These are phyloP conservation scores for Trametes pubescens DNA, from an alignment of 1,284 basidiomycete genomes.

Conservation along the genomic window DNA sequence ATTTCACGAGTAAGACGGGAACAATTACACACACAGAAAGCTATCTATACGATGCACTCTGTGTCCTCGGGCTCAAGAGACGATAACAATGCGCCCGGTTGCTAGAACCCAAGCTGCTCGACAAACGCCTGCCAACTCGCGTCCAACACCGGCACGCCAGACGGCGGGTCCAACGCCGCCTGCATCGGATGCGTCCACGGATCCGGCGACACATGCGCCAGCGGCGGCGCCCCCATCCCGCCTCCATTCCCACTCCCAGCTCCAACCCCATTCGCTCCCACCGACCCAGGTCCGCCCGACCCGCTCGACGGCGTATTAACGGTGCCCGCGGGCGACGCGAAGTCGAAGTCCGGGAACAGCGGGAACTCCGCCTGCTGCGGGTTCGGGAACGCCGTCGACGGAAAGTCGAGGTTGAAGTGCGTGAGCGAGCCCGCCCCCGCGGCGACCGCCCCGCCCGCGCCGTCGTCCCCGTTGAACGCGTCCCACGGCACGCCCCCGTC, in stretches of 20 bases:
- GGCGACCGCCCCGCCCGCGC: neutral
- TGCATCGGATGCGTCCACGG: conserved; percentile 18
- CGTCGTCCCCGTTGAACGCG: conserved; percentile 8
- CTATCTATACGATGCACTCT: neutral
- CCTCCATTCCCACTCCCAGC: neutral
- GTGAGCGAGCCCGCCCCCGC: neutral
- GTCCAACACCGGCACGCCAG: conserved; percentile 53
- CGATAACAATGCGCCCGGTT: no score
- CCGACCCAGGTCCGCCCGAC: neutral
- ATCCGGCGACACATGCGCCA: neutral
- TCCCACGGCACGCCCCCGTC: conserved; percentile 32
- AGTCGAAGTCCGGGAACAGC: conserved; percentile 33
- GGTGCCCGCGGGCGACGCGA: conserved; percentile 13
- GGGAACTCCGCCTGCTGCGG: conserved; percentile 29
- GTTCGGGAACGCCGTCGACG: conserved; percentile 34
- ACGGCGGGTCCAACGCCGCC: conserved; percentile 28
- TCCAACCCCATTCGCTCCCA: neutral
- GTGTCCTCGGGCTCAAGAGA: no score
- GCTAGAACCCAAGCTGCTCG: conserved; percentile 69
- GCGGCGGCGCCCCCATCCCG: neutral
- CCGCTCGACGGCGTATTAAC: conserved; percentile 5
- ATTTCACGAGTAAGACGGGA: no score
- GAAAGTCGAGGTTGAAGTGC: conserved; percentile 37
- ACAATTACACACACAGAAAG: conserved; percentile 3
- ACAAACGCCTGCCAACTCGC: conserved; percentile 72